These are phyloP conservation scores for Saururus chinensis DNA, from an alignment of 164 flowering plant species.

Conservation along the genomic window DNA sequence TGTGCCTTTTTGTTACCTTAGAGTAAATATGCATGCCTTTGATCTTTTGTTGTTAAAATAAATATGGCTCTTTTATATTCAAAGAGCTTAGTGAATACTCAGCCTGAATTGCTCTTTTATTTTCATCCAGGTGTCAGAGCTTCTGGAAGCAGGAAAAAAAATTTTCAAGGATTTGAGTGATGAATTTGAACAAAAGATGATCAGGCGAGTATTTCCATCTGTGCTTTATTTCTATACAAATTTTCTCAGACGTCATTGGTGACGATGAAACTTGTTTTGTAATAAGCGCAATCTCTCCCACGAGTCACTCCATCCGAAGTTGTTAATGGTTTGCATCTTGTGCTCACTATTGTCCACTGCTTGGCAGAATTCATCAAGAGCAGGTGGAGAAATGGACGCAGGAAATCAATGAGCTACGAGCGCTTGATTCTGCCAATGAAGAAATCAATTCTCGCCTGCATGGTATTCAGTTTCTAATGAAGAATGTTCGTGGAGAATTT, in stretches of 20 bases:
- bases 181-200: constrained; percentile 72
- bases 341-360: neutral
- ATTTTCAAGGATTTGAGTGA: constrained; percentile 54
- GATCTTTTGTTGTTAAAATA: too few relatives aligned
- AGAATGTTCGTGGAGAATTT: constrained; percentile 26
- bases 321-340: neutral
- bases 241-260: neutral
- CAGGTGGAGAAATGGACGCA: constrained; percentile 84
- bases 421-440: constrained; percentile 60
- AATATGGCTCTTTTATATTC: too few relatives aligned
- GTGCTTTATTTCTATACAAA: too few relatives aligned
- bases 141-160: constrained; percentile 68
- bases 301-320: neutral
- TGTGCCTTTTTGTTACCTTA: too few relatives aligned
- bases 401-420: constrained; percentile 61
- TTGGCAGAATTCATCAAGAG: constrained; percentile 63
- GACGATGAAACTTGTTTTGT: too few relatives aligned
- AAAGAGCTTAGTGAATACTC: too few relatives aligned
- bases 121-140: constrained; percentile 49
- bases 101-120: neutral
- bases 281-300: too few relatives aligned
- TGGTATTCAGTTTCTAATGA: constrained; percentile 55
- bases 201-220: constrained; percentile 29
- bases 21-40: too few relatives aligned
- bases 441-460: constrained; percentile 41